phyloP scores from a whole-genome alignment of 371 early-diverging fungal genomes.

The Spiromyces aspiralis region DNA sequence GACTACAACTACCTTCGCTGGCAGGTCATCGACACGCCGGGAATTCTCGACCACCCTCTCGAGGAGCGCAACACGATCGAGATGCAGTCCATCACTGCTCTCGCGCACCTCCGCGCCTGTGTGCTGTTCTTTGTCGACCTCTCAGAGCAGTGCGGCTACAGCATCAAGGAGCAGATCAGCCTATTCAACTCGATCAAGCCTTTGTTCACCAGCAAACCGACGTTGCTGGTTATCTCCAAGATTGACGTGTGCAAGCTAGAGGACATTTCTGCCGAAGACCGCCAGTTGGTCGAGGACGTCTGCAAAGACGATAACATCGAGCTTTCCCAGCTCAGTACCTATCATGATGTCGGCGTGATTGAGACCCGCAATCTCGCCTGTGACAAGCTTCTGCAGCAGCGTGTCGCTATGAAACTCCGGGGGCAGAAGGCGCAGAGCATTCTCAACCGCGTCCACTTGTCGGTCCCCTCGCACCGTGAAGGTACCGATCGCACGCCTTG shows the following conservation, averaged over 20 bases:
- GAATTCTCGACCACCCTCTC: conserved; percentile 98
- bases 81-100: conserved; percentile 99
- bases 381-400: conserved; percentile 76
- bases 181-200: conserved; percentile 97
- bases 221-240: conserved; percentile 94
- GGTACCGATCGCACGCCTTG: conserved; percentile 61
- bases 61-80: conserved; percentile 99
- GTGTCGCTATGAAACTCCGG: conserved; percentile 93
- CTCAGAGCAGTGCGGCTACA: conserved; percentile 98
- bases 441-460: conserved; percentile 88
- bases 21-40: conserved; percentile 99
- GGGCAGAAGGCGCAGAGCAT: conserved; percentile 79
- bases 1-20: conserved; percentile 99
- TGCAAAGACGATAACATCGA: conserved; percentile 50
- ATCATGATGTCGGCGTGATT: conserved; percentile 92
- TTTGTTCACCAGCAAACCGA: conserved; percentile 97
- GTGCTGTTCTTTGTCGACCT: conserved; percentile 99
- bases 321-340: conserved; percentile 71
- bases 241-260: conserved; percentile 82
- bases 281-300: conserved; percentile 54
- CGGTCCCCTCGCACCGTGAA: conserved; percentile 77
- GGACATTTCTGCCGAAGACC: conserved; percentile 59
- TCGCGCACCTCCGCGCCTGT: conserved; percentile 97
- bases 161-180: conserved; percentile 81
- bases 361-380: conserved; percentile 87